Conservation (phyloP, 352 stramenopile genomes). For the Pythium brachiatum region DNA sequence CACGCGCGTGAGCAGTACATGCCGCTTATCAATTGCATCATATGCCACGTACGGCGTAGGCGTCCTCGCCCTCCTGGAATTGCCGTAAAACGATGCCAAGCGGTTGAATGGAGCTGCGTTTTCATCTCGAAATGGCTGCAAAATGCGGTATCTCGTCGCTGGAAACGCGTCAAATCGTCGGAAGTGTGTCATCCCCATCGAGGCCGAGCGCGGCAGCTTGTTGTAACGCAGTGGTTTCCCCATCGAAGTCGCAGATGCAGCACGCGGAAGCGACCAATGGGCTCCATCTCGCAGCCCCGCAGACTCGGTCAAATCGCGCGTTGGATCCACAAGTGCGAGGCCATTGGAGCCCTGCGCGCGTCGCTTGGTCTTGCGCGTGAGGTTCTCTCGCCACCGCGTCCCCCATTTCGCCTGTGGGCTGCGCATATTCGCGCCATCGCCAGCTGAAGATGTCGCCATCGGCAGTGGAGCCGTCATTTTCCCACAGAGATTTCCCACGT, state of each 20-base stretch:
- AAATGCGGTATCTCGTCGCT: slow-evolving; percentile 4
- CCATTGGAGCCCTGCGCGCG: background rate
- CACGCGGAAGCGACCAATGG: background rate
- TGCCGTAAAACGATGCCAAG: background rate
- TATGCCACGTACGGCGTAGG: slow-evolving; percentile 10
- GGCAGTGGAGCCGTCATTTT: background rate
- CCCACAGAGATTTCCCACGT: background rate
- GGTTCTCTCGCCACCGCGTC: slow-evolving; percentile 3
- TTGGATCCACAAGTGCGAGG: background rate
- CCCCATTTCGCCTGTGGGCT: background rate
- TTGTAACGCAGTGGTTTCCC: background rate
- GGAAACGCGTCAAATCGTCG: slow-evolving; percentile 20
- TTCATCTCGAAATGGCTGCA: slow-evolving; percentile 12
- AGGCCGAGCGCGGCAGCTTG: background rate
- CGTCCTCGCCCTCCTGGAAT: background rate
- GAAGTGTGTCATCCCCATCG: slow-evolving; percentile 2
- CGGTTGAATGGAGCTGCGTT: background rate
- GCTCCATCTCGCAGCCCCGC: background rate
- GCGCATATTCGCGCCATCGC: background rate
- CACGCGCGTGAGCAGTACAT: slow-evolving; percentile 22
- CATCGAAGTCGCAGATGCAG: background rate
- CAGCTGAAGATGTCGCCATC: slow-evolving; percentile 18
- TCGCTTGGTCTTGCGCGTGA: slow-evolving; percentile 14
- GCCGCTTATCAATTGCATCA: slow-evolving; percentile 6
- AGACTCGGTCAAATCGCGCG: background rate